These are phyloP conservation scores for Hortiboletus campestris DNA, from an alignment of 768 basidiomycete genomes.

Conservation along the genomic window DNA sequence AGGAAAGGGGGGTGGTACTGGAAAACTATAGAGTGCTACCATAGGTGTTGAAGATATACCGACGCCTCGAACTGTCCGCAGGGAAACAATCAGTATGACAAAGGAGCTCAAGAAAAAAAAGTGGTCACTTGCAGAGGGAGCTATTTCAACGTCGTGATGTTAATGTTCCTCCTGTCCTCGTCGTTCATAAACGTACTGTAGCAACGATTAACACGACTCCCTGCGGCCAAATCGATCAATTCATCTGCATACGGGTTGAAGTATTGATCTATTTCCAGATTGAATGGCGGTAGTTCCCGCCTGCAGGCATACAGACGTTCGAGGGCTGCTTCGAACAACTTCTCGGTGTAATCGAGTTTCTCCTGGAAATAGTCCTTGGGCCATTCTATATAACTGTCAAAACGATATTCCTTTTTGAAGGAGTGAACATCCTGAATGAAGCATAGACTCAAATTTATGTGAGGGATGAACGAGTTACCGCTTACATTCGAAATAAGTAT, in stretches of 20 bases:
- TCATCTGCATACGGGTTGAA: conserved; percentile 7
- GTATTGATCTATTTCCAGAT: conserved; percentile 6
- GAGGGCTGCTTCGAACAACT: conserved; percentile 14
- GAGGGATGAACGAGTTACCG: background rate
- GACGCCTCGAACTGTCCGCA: no score
- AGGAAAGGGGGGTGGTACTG: no score
- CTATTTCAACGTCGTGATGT: background rate
- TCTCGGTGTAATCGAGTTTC: conserved; percentile 4
- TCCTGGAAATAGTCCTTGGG: conserved; percentile 13
- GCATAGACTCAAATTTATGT: background rate
- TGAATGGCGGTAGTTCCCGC: conserved; percentile 8
- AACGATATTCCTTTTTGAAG: conserved; percentile 14
- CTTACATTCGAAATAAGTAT: conserved; percentile 12
- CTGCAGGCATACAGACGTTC: conserved; percentile 2
- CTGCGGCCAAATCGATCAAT: conserved; percentile 4
- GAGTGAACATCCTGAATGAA: conserved; percentile 13
- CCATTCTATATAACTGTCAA: conserved; percentile 8
- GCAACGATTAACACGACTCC: conserved; percentile 8
- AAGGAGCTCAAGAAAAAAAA: no score
- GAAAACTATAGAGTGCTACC: no score
- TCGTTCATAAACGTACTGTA: conserved; percentile 12
- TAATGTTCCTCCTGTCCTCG: conserved; percentile 4
- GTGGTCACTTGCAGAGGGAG: background rate
- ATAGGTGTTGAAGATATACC: no score
- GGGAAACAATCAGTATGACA: no score